Evolutionary conservation across 2,329 filamentous ascomycete genomes (phyloP).

Genomic region (Penicillium aurantiogriseum): DNA sequence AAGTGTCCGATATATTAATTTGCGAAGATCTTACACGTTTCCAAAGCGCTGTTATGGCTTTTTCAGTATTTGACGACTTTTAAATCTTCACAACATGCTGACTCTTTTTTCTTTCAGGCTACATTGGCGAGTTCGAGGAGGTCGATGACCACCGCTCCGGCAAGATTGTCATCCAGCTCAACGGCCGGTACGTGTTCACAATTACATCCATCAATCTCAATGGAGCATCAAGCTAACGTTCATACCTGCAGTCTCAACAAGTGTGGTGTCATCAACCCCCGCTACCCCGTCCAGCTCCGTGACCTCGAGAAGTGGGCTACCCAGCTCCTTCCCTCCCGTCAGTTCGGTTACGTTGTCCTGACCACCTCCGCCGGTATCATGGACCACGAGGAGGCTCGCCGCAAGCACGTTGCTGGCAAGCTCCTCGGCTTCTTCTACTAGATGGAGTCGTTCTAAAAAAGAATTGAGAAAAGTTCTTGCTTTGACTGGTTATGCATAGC

Average conservation of each 20-base stretch:
- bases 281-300: constrained; percentile 97
- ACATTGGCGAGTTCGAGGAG: constrained; percentile 99
- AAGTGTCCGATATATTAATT: constrained; percentile 96
- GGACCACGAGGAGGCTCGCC: constrained; percentile 99
- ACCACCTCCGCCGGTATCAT: constrained; percentile 99
- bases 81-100: constrained; percentile 88
- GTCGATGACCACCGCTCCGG: constrained; percentile 98
- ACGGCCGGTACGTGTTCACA: constrained; percentile 67
- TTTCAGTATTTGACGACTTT: constrained; percentile 78
- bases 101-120: constrained; percentile 63
- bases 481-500: constrained; percentile 26
- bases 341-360: constrained; percentile 99
- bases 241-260: constrained; percentile 72
- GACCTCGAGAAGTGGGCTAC: constrained; percentile 99
- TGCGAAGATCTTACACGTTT: constrained; percentile 96
- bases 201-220: neutral
- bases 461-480: constrained; percentile 30
- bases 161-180: constrained; percentile 99
- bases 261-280: constrained; percentile 97
- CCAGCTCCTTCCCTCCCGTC: constrained; percentile 98
- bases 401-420: constrained; percentile 99
- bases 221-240: constrained; percentile 15
- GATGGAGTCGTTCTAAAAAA: constrained; percentile 32
- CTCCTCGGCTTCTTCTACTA: constrained; percentile 99
- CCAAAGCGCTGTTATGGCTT: constrained; percentile 54